phyloP scores from a whole-genome alignment of 2,329 filamentous ascomycete genomes.

The Trichoderma harzianum region DNA sequence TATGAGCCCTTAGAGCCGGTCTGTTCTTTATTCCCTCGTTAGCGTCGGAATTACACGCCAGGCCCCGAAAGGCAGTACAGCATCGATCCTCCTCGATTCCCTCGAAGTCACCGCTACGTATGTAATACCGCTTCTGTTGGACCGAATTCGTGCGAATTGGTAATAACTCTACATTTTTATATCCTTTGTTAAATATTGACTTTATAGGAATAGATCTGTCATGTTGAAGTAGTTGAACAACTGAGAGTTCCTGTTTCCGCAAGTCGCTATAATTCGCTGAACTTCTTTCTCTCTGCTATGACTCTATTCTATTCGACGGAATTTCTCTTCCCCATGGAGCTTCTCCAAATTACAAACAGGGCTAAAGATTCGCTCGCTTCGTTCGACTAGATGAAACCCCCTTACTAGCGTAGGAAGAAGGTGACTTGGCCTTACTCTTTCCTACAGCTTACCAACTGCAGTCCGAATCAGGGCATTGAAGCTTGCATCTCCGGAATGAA shows the following conservation, averaged over 20 bases:
- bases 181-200: background rate
- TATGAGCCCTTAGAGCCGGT: background rate
- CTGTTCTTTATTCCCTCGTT: background rate
- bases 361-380: background rate
- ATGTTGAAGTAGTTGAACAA: background rate
- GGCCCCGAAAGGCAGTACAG: background rate
- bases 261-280: background rate
- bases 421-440: background rate
- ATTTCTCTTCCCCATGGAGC: background rate
- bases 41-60: background rate
- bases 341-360: background rate
- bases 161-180: background rate
- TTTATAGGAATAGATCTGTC: background rate
- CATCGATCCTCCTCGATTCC: background rate
- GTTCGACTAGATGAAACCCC: background rate
- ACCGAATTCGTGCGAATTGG: background rate
- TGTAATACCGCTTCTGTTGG: background rate
- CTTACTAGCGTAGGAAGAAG: background rate
- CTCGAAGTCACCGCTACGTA: background rate
- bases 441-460: background rate
- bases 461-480: background rate
- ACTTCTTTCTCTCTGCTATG: background rate
- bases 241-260: background rate
- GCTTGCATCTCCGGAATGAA: background rate
- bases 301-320: background rate